Percentiles rank a stretch among this genome's conserved stretches.
These are phyloP conservation scores for Tolypocladium sp. DNA, from an alignment of 2,329 filamentous ascomycete species.

Conservation along the genomic window DNA sequence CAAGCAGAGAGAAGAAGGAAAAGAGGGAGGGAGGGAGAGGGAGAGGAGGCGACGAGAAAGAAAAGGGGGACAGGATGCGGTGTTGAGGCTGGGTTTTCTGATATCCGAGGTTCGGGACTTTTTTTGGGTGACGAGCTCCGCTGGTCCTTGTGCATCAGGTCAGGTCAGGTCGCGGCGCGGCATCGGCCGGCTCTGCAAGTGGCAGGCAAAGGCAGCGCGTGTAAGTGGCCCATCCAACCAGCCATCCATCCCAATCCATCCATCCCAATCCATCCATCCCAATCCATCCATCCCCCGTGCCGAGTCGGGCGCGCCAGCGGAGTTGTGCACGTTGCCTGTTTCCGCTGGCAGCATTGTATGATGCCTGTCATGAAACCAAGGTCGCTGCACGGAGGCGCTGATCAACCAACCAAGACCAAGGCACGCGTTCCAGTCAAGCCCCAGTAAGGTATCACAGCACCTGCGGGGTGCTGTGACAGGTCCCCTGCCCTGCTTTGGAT, in stretches of 20 bases:
- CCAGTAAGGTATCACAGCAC: neutral
- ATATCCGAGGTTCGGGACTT: neutral
- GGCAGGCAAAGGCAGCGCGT: neutral
- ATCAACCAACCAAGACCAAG: neutral
- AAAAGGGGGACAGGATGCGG: neutral
- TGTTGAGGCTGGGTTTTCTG: neutral
- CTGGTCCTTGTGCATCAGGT: neutral
- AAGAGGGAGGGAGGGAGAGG: neutral
- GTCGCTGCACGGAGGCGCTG: neutral
- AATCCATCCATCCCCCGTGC: neutral
- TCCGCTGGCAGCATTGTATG: neutral
- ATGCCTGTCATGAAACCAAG: neutral
- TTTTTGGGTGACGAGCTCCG: neutral
- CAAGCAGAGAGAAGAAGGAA: neutral
- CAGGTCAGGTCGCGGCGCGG: neutral
- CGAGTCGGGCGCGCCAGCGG: neutral
- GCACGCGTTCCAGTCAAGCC: neutral
- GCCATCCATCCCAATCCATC: neutral
- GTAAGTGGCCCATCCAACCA: neutral
- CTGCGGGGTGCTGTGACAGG: neutral
- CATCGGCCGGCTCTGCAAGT: neutral
- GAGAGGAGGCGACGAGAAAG: neutral
- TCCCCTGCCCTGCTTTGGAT: neutral
- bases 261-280: neutral
- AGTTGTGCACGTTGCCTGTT: neutral